These are phyloP conservation scores for Neurospora sp. DNA, from an alignment of 495 filamentous ascomycete species.

Conservation along the genomic window DNA sequence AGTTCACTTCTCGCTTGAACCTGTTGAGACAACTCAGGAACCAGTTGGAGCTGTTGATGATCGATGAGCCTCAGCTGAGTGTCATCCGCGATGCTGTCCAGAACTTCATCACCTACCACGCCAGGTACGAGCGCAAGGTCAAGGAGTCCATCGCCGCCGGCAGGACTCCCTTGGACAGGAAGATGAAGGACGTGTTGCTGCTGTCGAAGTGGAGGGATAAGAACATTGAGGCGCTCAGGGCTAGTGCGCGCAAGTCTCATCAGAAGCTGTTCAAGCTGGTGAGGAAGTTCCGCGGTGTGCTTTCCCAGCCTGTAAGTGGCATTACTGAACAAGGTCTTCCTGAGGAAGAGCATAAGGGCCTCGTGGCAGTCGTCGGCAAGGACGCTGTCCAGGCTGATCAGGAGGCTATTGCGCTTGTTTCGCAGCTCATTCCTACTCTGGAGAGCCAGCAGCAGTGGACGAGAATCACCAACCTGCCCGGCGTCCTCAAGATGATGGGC, in stretches of 20 bases:
- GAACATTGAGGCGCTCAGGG: constrained; percentile 76
- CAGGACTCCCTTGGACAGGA: constrained; percentile 61
- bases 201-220: constrained; percentile 95
- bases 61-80: constrained; percentile 44
- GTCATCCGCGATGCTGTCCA: constrained; percentile 49
- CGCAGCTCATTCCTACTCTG: constrained; percentile 45
- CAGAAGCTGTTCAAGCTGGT: constrained; percentile 85
- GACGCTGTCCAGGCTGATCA: constrained; percentile 24
- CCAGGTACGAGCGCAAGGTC: constrained; percentile 54
- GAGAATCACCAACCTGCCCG: constrained; percentile 57
- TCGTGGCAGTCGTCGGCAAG: background rate
- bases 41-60: constrained; percentile 47
- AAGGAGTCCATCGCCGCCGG: constrained; percentile 51
- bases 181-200: constrained; percentile 77
- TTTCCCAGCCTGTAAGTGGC: constrained; percentile 58
- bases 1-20: constrained; percentile 61
- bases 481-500: constrained; percentile 44
- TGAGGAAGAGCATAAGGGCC: constrained; percentile 26
- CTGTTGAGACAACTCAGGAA: constrained; percentile 63
- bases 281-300: constrained; percentile 68
- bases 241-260: constrained; percentile 83
- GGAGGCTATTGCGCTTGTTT: constrained; percentile 41
- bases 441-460: constrained; percentile 42
- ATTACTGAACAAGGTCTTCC: constrained; percentile 59
- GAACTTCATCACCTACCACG: constrained; percentile 68